phyloP scores from a whole-genome alignment of 202 grass and related monocot species.

The Musa balbisiana region DNA sequence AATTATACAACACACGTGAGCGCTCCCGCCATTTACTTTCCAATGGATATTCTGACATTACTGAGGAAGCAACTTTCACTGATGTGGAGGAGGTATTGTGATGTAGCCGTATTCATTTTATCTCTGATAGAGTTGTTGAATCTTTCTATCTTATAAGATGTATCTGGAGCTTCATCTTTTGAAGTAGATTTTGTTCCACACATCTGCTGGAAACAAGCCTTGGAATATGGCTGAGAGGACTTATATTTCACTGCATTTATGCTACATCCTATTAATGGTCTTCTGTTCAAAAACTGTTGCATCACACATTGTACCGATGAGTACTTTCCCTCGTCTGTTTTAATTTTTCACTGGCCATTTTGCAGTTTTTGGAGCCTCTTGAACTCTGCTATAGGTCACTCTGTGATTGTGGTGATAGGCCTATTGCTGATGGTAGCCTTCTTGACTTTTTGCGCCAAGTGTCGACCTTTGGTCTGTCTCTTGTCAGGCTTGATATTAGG shows the following conservation, averaged over 20 bases:
- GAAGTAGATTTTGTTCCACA: not conserved
- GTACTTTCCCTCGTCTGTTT: not conserved
- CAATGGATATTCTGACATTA: slow-evolving; percentile 71
- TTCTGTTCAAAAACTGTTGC: not conserved
- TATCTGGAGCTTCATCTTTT: not conserved
- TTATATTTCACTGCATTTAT: not conserved
- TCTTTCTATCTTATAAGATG: not conserved
- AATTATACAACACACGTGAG: slow-evolving; percentile 80
- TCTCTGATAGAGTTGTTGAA: not conserved
- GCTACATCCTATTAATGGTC: not conserved
- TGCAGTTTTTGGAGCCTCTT: slow-evolving; percentile 79
- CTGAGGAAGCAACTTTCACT: slow-evolving; percentile 62
- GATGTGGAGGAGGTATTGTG: slow-evolving; percentile 64
- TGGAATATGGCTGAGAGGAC: no score
- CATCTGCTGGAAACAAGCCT: not conserved
- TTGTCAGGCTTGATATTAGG: slow-evolving; percentile 95
- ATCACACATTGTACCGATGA: not conserved
- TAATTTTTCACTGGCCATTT: slow-evolving; percentile 11
- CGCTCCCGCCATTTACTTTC: slow-evolving; percentile 78
- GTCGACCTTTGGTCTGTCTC: slow-evolving; percentile 90
- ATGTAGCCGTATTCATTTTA: not conserved
- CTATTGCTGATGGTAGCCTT: slow-evolving; percentile 90
- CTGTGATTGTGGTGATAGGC: slow-evolving; percentile 70
- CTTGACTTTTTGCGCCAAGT: slow-evolving; percentile 98
- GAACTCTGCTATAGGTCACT: slow-evolving; percentile 90